phyloP scores from a whole-genome alignment of 139 green algal species.

The Eudorina sp. region DNA sequence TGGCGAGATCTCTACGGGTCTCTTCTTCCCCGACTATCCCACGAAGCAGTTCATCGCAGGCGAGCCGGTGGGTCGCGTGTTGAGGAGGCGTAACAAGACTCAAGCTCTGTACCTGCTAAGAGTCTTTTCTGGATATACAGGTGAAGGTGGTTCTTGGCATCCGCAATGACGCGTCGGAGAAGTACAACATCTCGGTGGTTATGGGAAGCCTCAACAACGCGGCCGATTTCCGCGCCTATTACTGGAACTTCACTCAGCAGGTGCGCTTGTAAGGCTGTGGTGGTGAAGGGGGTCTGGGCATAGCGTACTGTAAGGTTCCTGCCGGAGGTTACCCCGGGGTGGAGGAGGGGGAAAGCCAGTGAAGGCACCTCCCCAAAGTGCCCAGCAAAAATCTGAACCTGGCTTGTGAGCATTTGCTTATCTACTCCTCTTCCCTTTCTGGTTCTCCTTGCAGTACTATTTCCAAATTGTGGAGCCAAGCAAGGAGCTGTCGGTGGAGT shows the following conservation, averaged over 20 bases:
- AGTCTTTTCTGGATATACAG: too few relatives aligned
- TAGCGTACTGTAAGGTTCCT: too few relatives aligned
- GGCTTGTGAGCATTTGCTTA: too few relatives aligned
- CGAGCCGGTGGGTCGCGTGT: conserved; percentile 36
- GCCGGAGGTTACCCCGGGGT: too few relatives aligned
- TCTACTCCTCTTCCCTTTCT: too few relatives aligned
- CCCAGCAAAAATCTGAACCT: too few relatives aligned
- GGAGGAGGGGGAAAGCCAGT: too few relatives aligned
- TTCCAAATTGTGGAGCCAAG: conserved; percentile 60
- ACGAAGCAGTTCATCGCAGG: conserved; percentile 56
- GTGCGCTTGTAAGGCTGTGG: conserved; percentile 39
- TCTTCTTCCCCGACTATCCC: conserved; percentile 56
- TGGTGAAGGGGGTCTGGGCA: background rate
- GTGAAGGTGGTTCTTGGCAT: conserved; percentile 70
- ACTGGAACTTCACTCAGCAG: conserved; percentile 83
- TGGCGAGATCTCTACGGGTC: conserved; percentile 52
- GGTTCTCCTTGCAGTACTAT: conserved; percentile 65
- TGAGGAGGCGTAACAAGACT: too few relatives aligned
- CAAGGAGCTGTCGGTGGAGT: conserved; percentile 75
- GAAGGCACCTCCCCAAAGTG: too few relatives aligned
- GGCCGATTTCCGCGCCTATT: conserved; percentile 68
- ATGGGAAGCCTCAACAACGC: conserved; percentile 80
- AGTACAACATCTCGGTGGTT: conserved; percentile 78
- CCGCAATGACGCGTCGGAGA: conserved; percentile 70
- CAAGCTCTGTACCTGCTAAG: too few relatives aligned